Base-by-base conservation (phyloP, 768 basidiomycete genomes). In the Serendipita indica region DNA sequence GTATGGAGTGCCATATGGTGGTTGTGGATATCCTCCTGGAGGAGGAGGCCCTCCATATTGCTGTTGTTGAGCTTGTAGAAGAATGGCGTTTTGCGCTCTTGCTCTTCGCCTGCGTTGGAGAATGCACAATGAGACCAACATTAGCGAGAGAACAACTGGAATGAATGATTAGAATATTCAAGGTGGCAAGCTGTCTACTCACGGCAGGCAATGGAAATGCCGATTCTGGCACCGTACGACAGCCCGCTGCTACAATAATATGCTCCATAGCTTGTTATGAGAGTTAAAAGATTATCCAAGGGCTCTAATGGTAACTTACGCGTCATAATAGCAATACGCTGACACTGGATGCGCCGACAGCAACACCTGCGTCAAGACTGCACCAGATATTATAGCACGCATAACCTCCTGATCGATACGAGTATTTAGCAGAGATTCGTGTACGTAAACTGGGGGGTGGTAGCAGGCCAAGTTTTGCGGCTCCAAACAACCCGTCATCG, bases 301-400 rank as follows among this genome's bases (percentile, higher is more conserved):
- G 37, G 37, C 13, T 13, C 13, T 39, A 13, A 13, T 39, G 37
- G 37, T n/a, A 25, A 43, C 41, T 7, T 43, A 54, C 32, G 12
- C 10, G n/a, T 54, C 49, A 54, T 54, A 54, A 30, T 54, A 54
- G 22, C 49, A 54, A 27, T 27, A 54, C 49, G 32, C 32, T 27
- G 49, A 7, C 7, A 28, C 49, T 30, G 49, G 41, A 6, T n/a
- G 27, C 18, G 41, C 18, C 41, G 27, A 43, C 41, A 43, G 41
- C 41, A 43, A 43, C 5, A n/a, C 41, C 7, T 18, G 41, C n/a
- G n/a, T n/a, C n/a, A n/a, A n/a, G n/a, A n/a, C n/a, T n/a, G n/a
- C n/a, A n/a, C n/a, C n/a, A n/a, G n/a, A n/a, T n/a, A n/a, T n/a
- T n/a, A n/a, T n/a, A n/a, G n/a, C n/a, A n/a, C n/a, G n/a, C n/a